Percentiles rank a stretch among this genome's conserved stretches.
phyloP scores from a whole-genome alignment of 2,329 filamentous ascomycete species.

The Aspergillus sp. region DNA sequence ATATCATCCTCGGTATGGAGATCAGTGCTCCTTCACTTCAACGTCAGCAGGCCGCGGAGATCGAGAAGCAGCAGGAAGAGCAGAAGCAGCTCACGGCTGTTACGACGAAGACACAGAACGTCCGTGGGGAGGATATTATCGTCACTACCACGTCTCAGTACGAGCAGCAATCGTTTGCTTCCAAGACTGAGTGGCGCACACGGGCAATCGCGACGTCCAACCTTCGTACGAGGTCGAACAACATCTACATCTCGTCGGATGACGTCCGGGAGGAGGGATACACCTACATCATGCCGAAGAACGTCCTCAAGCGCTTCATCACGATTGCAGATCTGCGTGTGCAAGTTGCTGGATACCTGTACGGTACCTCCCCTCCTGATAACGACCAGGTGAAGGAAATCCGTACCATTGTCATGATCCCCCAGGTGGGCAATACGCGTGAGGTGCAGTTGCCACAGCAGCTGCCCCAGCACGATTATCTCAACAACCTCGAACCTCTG shows the following conservation, averaged over 20 bases:
- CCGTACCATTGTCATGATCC: conserved; percentile 94
- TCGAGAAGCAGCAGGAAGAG: conserved; percentile 98
- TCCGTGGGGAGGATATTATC: conserved; percentile 95
- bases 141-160: conserved; percentile 98
- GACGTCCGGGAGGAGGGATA: conserved; percentile 87
- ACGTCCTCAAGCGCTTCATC: conserved; percentile 97
- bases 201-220: conserved; percentile 96
- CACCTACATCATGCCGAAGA: conserved; percentile 99
- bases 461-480: conserved; percentile 87
- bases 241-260: conserved; percentile 97
- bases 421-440: conserved; percentile 90
- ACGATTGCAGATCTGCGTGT: conserved; percentile 94
- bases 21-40: conserved; percentile 98
- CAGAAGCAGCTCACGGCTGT: conserved; percentile 95
- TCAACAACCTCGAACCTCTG: conserved; percentile 82
- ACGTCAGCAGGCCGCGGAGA: conserved; percentile 95
- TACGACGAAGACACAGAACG: conserved; percentile 97
- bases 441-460: conserved; percentile 89
- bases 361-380: conserved; percentile 87
- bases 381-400: conserved; percentile 98
- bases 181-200: conserved; percentile 98
- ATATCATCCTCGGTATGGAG: conserved; percentile 99
- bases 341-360: conserved; percentile 93
- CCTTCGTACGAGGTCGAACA: conserved; percentile 88
- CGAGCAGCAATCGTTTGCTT: conserved; percentile 95